Conservation (phyloP, 441 rosid species). For the Hypseocharis bilobata region DNA sequence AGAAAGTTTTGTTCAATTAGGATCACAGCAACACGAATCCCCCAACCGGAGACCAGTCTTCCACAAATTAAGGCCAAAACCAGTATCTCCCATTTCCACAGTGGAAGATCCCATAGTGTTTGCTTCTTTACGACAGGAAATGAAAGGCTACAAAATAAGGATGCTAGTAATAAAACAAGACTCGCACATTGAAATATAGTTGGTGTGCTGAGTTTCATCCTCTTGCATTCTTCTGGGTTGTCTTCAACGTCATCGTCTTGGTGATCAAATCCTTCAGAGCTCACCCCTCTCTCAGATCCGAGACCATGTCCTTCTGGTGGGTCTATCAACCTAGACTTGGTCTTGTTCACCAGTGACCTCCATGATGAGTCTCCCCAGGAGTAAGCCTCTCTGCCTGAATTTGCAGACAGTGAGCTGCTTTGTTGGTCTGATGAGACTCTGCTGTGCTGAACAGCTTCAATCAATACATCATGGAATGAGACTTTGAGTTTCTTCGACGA, state of each 20-base stretch:
- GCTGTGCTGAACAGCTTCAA: background rate
- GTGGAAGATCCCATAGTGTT: slow-evolving; percentile 39
- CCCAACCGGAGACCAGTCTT: slow-evolving; percentile 44
- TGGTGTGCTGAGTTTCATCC: slow-evolving; percentile 5
- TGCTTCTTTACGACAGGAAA: slow-evolving; percentile 28
- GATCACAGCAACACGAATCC: slow-evolving; percentile 40
- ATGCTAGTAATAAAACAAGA: slow-evolving; percentile 15
- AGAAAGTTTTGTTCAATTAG: slow-evolving; percentile 43
- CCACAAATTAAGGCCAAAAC: slow-evolving; percentile 48
- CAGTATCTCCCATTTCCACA: slow-evolving; percentile 62
- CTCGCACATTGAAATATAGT: slow-evolving; percentile 4
- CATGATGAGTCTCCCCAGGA: background rate
- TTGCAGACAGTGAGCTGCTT: too few relatives aligned
- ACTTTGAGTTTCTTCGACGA: background rate
- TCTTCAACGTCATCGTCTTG: slow-evolving; percentile 18
- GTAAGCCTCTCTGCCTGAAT: background rate
- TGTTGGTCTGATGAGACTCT: background rate
- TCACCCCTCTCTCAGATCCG: slow-evolving; percentile 26
- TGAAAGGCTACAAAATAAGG: slow-evolving; percentile 33
- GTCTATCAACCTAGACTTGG: slow-evolving; percentile 73
- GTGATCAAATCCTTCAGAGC: slow-evolving; percentile 12
- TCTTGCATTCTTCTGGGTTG: slow-evolving; percentile 20
- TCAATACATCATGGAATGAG: background rate
- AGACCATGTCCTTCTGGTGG: slow-evolving; percentile 35
- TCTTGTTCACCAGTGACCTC: slow-evolving; percentile 52